phyloP scores from a whole-genome alignment of 2,329 filamentous ascomycete species.

The Pseudogymnoascus sp. region DNA sequence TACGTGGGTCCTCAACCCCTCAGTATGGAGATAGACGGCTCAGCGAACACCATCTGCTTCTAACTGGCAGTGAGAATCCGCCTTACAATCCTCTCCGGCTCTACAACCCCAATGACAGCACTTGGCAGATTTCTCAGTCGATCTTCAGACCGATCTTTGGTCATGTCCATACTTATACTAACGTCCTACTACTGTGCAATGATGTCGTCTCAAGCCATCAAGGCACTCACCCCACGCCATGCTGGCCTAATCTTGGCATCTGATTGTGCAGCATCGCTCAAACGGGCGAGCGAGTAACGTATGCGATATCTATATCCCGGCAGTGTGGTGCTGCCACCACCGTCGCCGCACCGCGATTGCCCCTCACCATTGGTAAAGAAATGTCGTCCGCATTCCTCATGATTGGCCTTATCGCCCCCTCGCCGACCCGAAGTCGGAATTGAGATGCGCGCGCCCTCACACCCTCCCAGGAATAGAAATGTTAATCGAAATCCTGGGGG shows the following conservation, averaged over 20 bases:
- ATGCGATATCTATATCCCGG: neutral
- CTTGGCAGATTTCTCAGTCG: neutral
- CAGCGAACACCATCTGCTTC: neutral
- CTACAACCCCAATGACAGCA: neutral
- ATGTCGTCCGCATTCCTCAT: neutral
- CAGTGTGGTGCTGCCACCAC: neutral
- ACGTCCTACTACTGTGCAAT: neutral
- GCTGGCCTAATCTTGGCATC: neutral
- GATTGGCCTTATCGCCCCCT: neutral
- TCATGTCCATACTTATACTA: neutral
- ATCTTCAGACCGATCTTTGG: neutral
- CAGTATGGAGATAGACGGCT: neutral
- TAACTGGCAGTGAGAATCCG: neutral
- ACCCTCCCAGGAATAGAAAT: neutral
- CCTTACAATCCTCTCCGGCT: neutral
- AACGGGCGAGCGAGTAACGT: neutral
- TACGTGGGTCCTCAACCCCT: neutral
- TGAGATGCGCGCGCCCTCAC: neutral
- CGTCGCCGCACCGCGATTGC: neutral
- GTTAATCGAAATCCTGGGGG: neutral
- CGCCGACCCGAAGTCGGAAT: conserved; percentile 1
- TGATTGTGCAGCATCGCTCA: neutral
- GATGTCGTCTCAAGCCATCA: neutral
- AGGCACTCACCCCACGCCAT: neutral
- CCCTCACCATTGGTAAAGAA: neutral